phyloP scores from a whole-genome alignment of 306 rosid species.

The Quercus berberidifolia region DNA sequence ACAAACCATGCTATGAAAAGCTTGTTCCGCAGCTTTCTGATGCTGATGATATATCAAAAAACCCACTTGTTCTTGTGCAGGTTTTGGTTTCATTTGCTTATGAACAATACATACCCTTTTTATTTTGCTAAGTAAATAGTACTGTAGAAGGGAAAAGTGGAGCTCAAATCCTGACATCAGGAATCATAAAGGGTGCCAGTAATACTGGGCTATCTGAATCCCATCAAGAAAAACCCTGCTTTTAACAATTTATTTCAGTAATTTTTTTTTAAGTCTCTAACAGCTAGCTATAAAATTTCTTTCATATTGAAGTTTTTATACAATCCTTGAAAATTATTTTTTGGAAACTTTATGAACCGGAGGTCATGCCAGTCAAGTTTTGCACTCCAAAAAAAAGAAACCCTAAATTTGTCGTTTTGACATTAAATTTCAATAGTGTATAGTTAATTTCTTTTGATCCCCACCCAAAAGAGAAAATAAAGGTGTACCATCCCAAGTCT shows the following conservation, averaged over 20 bases:
- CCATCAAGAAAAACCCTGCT: not conserved
- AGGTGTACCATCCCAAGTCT: too few species aligned
- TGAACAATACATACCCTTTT: not conserved
- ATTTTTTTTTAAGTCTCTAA: not conserved
- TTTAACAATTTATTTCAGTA: not conserved
- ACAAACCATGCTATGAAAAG: constrained; percentile 20
- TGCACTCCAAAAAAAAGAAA: not conserved
- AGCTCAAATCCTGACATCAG: too few species aligned
- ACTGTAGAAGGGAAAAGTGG: too few species aligned
- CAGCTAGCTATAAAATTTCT: not conserved
- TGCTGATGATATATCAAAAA: constrained; percentile 10
- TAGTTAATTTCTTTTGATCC: too few species aligned
- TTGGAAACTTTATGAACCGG: not conserved
- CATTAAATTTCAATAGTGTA: too few species aligned
- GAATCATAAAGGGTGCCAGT: too few species aligned
- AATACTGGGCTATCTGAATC: too few species aligned
- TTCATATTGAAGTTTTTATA: not conserved
- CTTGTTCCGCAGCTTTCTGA: constrained; percentile 24
- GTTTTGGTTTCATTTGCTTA: constrained; percentile 1
- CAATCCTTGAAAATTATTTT: not conserved
- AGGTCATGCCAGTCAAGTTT: not conserved
- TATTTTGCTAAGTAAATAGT: too few species aligned
- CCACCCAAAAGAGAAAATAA: too few species aligned
- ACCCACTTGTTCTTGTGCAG: constrained; percentile 29
- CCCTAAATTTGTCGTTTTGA: not conserved